A percentile compares a stretch with the other conserved stretches of the same genome.
Evolutionary conservation across 805 yeast species (phyloP).

Genomic region (Lipomyces yamadae): DNA sequence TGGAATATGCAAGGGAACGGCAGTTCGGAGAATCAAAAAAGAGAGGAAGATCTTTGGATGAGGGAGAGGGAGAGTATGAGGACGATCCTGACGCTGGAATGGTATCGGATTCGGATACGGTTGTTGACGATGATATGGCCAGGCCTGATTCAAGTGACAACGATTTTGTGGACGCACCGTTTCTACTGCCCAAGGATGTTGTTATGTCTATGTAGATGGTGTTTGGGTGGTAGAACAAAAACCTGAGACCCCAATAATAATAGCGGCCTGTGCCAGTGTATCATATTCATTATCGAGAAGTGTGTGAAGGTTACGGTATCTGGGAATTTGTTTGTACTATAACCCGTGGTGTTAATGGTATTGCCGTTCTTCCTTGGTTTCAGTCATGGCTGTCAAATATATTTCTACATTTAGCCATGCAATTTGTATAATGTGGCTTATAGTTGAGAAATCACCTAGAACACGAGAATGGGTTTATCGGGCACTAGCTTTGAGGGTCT

Average conservation of each 20-base stretch:
- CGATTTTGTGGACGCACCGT: conserved; percentile 34
- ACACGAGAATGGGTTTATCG: no score
- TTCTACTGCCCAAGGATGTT: conserved; percentile 26
- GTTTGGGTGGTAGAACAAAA: neutral
- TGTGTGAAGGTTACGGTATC: neutral
- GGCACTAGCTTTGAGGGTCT: no score
- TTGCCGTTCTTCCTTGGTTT: neutral
- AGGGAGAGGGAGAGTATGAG: neutral
- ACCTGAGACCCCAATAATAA: neutral
- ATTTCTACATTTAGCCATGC: neutral
- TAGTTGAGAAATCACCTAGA: no score
- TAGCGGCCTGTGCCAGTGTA: neutral
- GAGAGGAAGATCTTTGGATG: neutral
- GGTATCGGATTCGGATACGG: conserved; percentile 9
- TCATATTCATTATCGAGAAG: neutral
- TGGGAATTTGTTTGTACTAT: conserved; percentile 2
- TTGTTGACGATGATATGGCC: conserved; percentile 6
- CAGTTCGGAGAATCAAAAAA: neutral
- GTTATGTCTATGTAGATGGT: conserved; percentile 26
- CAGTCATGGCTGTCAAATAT: neutral
- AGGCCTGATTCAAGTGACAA: conserved; percentile 5
- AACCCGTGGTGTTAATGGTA: conserved; percentile 1
- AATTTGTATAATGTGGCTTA: no score
- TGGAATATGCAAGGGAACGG: conserved; percentile 15
- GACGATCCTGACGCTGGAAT: neutral